phyloP scores from a whole-genome alignment of 192 early-diverging fungal genomes.

The Dissophora globulifera region DNA sequence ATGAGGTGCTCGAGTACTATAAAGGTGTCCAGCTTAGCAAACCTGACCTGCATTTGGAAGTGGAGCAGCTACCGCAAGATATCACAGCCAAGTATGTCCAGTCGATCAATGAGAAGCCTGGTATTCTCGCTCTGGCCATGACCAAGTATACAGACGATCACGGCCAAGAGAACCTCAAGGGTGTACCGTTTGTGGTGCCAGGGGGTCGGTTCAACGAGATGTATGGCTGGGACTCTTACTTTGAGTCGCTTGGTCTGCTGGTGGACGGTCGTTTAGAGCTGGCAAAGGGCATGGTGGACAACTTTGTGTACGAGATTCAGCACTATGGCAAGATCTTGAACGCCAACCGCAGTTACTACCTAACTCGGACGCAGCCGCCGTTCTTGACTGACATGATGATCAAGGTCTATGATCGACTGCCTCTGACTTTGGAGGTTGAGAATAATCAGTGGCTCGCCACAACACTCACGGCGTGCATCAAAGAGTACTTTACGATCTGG shows the following conservation, averaged over 20 bases:
- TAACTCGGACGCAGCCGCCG: slow-evolving; percentile 97
- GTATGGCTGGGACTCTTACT: slow-evolving; percentile 99
- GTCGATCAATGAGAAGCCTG: slow-evolving; percentile 87
- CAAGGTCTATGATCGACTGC: slow-evolving; percentile 76
- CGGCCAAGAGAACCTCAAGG: slow-evolving; percentile 64
- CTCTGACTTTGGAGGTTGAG: slow-evolving; percentile 53
- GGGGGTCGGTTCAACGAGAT: slow-evolving; percentile 99
- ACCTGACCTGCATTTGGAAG: slow-evolving; percentile 77
- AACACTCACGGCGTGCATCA: slow-evolving; percentile 79
- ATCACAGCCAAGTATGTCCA: slow-evolving; percentile 94
- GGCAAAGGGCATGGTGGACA: slow-evolving; percentile 95
- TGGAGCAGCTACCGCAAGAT: slow-evolving; percentile 83
- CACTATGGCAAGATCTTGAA: slow-evolving; percentile 99
- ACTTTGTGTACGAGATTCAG: slow-evolving; percentile 96
- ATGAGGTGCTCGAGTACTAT: slow-evolving; percentile 84
- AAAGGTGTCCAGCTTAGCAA: slow-evolving; percentile 70
- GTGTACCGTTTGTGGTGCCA: slow-evolving; percentile 95
- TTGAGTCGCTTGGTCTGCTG: slow-evolving; percentile 89
- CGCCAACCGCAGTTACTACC: slow-evolving; percentile 97
- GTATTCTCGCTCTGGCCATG: slow-evolving; percentile 89
- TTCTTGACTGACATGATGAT: slow-evolving; percentile 97
- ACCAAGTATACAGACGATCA: slow-evolving; percentile 58
- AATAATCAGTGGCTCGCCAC: slow-evolving; percentile 80
- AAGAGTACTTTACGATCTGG: slow-evolving; percentile 96
- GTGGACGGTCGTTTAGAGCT: slow-evolving; percentile 88